Conservation (phyloP, 352 stramenopile genomes). For the Phytophthora crassamura region DNA sequence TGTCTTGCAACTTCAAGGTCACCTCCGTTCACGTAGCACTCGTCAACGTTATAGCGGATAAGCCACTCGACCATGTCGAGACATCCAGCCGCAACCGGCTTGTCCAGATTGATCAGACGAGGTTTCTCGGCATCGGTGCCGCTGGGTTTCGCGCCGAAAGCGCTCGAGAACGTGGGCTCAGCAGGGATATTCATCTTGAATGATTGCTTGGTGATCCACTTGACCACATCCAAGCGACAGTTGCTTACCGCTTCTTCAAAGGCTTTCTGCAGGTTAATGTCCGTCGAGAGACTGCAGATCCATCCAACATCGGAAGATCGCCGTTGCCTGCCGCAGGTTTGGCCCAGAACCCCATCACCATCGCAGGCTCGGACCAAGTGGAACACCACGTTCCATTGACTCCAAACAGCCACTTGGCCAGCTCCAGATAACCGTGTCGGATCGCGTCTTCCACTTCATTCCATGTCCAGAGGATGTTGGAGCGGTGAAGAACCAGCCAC, state of each 20-base stretch:
- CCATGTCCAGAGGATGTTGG: neutral
- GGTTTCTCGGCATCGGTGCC: neutral
- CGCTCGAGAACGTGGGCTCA: no score
- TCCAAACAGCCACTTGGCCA: neutral
- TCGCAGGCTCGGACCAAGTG: no score
- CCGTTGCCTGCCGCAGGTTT: neutral
- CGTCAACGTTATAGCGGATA: neutral
- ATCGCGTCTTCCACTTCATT: no score
- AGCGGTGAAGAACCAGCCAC: neutral
- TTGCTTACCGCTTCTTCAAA: neutral
- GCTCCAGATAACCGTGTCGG: no score
- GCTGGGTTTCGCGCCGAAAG: no score
- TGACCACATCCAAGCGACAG: neutral
- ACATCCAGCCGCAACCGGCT: neutral
- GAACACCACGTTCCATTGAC: no score
- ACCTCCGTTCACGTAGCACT: no score
- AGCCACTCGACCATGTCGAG: neutral
- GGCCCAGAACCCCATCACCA: neutral
- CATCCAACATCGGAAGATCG: neutral
- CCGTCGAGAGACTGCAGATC: neutral
- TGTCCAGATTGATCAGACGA: neutral
- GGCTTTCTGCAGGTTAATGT: neutral
- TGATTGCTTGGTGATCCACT: no score
- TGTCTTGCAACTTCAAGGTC: neutral
- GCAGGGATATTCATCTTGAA: no score